Evolutionary conservation across 352 stramenopile genomes (phyloP), one percentile per base, ranked within the genome.

Genomic region (Phytophthora pistaciae): DNA sequence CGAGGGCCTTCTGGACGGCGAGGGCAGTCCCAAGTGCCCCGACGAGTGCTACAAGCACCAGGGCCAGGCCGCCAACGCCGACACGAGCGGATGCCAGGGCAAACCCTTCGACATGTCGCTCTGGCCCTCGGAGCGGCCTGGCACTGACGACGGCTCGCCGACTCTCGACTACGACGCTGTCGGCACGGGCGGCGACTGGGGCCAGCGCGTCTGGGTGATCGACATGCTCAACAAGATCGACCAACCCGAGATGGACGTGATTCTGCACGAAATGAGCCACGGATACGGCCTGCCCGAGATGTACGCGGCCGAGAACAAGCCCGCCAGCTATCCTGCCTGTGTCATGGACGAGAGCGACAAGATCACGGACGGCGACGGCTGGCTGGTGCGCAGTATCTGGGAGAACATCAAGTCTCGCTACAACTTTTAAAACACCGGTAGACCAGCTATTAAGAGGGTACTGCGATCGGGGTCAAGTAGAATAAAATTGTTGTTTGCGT

Each of bases 21-120:
- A 69, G 1, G 66, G 60, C 4, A 52, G 64, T n/a, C 60, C 66
- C 5, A 40, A 74, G 60, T 74, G 66, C 18, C 76, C 76, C 1
- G 60, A 73, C 2, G 60, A 38, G 18, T 83, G 76, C 68, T 80
- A 83, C 68, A 80, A 80, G 68, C 73, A 83, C 61, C 64, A 50
- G 29, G 61, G 65, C 49, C 60, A 63, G 3, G 74, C 48, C n/a
- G 56, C 33, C 8, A 62, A 31, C 31, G 36, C 64, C 8, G 75
- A 82, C 57, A 82, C 67, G n/a, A 79, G 67, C 14, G 33, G 59
- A 6, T 82, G 71, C 48, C 66, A 42, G 3, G 75, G 36, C 6
- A 44, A 44, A 4, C 13, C 36, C 64, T 82, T 79, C 54, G 75
- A 79, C 48, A 77, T 79, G 40, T 82, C 75, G 25, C 64, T 82